Conservation (phyloP, 148 eudicot genomes). For the Vaccinium darrowii region DNA sequence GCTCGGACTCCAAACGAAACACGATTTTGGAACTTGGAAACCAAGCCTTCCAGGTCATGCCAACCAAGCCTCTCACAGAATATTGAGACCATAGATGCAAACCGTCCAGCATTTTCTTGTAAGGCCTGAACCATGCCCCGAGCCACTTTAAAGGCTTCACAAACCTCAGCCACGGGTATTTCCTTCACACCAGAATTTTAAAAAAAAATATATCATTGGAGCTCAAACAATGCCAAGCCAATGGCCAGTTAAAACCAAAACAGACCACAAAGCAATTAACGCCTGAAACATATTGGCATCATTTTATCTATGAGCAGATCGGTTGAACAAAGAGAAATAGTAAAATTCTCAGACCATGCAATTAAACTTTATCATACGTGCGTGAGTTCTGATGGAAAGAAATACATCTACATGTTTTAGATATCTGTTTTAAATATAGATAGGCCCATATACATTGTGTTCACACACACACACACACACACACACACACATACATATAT, state of each 20-base stretch:
- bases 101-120: conserved; percentile 99
- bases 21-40: conserved; percentile 89
- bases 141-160: conserved; percentile 93
- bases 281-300: neutral
- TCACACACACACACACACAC: neutral
- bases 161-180: conserved; percentile 81
- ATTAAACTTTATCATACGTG: neutral
- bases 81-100: conserved; percentile 93
- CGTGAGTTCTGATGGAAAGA: neutral
- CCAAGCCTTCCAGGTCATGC: conserved; percentile 94
- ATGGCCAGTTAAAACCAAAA: conserved; percentile 3
- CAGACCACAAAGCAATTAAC: neutral
- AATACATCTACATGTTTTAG: neutral
- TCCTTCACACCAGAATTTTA: conserved; percentile 48
- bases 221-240: neutral
- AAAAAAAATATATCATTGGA: conserved; percentile 1
- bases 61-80: conserved; percentile 99
- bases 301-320: neutral
- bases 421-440: neutral
- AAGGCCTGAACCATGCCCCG: conserved; percentile 97
- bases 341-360: neutral
- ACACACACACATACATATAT: no score
- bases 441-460: neutral
- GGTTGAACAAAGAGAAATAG: neutral
- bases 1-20: conserved; percentile 98